Conservation (phyloP, 352 stramenopile species). For the Phytopythium montanum region DNA sequence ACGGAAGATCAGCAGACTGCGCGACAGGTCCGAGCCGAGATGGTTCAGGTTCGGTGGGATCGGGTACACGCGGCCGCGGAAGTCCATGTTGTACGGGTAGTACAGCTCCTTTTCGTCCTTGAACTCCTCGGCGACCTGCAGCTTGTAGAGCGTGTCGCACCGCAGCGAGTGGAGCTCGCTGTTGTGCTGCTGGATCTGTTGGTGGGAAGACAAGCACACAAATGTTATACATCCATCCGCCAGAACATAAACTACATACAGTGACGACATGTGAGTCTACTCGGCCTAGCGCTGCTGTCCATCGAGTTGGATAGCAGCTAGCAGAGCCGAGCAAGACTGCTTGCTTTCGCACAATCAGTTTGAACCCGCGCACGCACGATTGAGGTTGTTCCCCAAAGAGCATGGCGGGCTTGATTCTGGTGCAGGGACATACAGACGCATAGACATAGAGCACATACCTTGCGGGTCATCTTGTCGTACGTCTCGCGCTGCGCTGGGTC, state of each 20-base stretch:
- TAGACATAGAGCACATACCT: slow-evolving; percentile 45
- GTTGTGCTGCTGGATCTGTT: slow-evolving; percentile 77
- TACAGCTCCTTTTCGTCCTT: slow-evolving; percentile 96
- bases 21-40: slow-evolving; percentile 97
- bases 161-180: slow-evolving; percentile 92
- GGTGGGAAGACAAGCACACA: slow-evolving; percentile 5
- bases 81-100: slow-evolving; percentile 99
- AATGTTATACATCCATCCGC: not conserved
- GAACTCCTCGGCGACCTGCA: slow-evolving; percentile 96
- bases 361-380: slow-evolving; percentile 62
- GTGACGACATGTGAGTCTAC: not conserved
- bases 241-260: not conserved
- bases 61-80: slow-evolving; percentile 97
- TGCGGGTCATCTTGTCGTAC: slow-evolving; percentile 66
- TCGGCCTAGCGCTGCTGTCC: not conserved
- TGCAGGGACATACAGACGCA: slow-evolving; percentile 19
- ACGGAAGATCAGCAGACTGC: slow-evolving; percentile 95
- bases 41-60: slow-evolving; percentile 99
- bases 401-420: slow-evolving; percentile 83
- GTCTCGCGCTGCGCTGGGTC: slow-evolving; percentile 53
- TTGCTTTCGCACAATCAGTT: slow-evolving; percentile 76
- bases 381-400: slow-evolving; percentile 9
- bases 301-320: not conserved
- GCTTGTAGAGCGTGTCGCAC: slow-evolving; percentile 95
- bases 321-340: slow-evolving; percentile 23